These are phyloP conservation scores for Blastomyces percursus DNA, from an alignment of 2,329 filamentous ascomycete genomes.

Conservation along the genomic window DNA sequence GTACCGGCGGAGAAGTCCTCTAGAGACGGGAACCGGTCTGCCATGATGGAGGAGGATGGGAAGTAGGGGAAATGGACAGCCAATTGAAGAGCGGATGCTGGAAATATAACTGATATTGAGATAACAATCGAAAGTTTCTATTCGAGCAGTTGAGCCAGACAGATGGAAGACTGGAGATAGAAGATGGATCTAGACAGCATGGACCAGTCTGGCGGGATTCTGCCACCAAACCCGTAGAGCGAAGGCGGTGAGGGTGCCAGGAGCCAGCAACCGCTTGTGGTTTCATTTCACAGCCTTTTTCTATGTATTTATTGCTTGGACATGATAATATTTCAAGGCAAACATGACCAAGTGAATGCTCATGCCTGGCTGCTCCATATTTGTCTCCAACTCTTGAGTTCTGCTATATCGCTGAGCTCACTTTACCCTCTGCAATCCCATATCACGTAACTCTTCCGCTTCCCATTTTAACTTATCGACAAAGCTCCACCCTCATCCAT, in stretches of 20 bases:
- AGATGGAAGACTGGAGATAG: slow-evolving; percentile 3
- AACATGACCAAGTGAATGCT: neutral
- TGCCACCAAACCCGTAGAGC: neutral
- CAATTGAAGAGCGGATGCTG: neutral
- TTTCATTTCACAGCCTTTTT: neutral
- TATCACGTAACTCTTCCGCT: neutral
- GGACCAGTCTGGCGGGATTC: neutral
- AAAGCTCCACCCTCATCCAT: neutral
- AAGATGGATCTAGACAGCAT: neutral
- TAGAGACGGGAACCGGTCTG: slow-evolving; percentile 66
- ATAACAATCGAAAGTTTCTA: neutral
- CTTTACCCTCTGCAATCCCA: neutral
- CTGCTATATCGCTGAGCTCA: neutral
- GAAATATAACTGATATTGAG: neutral
- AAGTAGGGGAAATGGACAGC: slow-evolving; percentile 3
- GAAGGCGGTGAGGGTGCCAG: too few species aligned
- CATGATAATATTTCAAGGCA: neutral
- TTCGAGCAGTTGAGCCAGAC: neutral
- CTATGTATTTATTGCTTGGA: neutral
- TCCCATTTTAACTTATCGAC: neutral
- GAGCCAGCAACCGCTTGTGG: too few species aligned
- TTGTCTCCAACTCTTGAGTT: neutral
- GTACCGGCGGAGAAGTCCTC: slow-evolving; percentile 61
- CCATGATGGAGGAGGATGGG: slow-evolving; percentile 42
- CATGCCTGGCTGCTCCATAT: neutral